Evolutionary conservation across 2,329 filamentous ascomycete species (phyloP), one percentile per base, ranked within the genome.

Genomic region (Trichoderma sp.): DNA sequence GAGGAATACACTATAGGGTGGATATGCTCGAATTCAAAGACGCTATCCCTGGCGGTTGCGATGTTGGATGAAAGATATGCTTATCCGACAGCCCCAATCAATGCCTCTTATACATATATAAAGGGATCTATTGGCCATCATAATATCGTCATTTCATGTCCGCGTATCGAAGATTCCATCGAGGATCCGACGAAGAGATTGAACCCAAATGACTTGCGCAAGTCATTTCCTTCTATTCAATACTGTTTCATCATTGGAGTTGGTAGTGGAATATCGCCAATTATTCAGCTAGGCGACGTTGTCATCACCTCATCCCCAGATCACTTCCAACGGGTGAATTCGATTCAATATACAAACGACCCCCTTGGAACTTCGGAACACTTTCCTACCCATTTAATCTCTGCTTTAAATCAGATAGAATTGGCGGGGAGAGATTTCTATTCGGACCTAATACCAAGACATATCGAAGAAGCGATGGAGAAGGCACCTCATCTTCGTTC

Each of bases 121-220:
- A 16, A 24, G 1, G 53, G 53, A 27, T 24, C 53, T 27, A 59
- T 59, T 59, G 24, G 53, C 14, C 12, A 14, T 24, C 24, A 59
- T 1, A 59, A 59, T 24, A 27, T 59, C 3, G 53, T 59, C 12
- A 59, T 59, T 59, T 14, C 21, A 0, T 59, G 12, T 59, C 53
- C 53, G 0, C 4, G 18, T 53, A 53, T 53, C 45, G 0, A 21
- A 6, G 1, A 53, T 53, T 21, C 18, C 21, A 21, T 0, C 9
- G 0, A 53, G 0, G 4, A 0, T 0, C 0, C 9, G 45, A 53
- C n/a, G n/a, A 21, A 21, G 2, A 53, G 3, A 53, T 4, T 53
- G n/a, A n/a, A n/a, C 0, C 45, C 45, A 53, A 0, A 53, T 53
- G 45, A 53, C 9, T 53, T 53, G 8, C 45, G n/a, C 45, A 21